Evolutionary conservation across 202 grass and related monocot species (phyloP).

Genomic region (Dendrocalamus latiflorus): DNA sequence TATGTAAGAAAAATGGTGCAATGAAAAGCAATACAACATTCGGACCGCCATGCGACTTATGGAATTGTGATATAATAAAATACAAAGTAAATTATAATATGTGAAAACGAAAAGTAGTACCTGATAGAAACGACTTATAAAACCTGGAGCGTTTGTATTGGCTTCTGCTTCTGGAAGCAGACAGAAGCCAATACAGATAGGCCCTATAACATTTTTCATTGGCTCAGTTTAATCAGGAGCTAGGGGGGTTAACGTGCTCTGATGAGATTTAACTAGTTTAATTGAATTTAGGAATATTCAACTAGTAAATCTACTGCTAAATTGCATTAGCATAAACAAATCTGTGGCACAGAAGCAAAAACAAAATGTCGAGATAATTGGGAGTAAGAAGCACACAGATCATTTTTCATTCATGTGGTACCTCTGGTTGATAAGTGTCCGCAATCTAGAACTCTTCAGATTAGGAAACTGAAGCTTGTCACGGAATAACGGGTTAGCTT

Average conservation of each 20-base stretch:
- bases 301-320: neutral
- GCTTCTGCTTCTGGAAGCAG: no score
- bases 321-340: neutral
- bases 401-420: neutral
- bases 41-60: no score
- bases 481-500: no score
- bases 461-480: no score
- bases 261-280: neutral
- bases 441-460: no score
- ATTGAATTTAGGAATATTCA: neutral
- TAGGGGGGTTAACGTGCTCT: neutral
- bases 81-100: no score
- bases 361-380: constrained; percentile 1
- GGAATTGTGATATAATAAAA: no score
- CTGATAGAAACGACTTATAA: neutral
- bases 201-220: neutral
- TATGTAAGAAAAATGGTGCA: no score
- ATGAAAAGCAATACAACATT: no score
- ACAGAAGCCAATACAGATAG: neutral
- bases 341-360: neutral
- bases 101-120: no score
- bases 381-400: neutral
- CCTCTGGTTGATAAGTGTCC: no score
- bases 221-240: neutral
- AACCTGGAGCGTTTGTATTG: neutral